These are phyloP conservation scores for Paraurostyla sp. DNA, from an alignment of 73 alveolate species.

Conservation along the genomic window DNA sequence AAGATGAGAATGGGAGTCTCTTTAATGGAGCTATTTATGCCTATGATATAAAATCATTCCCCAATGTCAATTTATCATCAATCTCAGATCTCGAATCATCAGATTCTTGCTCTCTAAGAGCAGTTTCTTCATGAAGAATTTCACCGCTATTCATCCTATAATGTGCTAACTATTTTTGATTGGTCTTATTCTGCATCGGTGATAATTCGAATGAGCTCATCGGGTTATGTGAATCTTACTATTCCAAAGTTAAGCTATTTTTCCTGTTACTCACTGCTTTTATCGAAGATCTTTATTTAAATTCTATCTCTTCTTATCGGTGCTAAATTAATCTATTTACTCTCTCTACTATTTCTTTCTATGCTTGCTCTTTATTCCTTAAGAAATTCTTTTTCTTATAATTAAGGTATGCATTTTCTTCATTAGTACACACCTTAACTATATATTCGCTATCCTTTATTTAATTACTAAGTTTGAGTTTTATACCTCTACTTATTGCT, in stretches of 20 bases:
- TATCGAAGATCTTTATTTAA: neutral
- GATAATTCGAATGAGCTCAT: neutral
- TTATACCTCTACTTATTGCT: constrained; percentile 13
- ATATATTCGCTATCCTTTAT: constrained; percentile 60
- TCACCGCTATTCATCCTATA: neutral
- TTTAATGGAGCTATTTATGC: neutral
- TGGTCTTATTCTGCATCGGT: neutral
- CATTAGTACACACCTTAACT: constrained; percentile 27
- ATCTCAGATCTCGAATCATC: neutral
- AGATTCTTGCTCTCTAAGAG: neutral
- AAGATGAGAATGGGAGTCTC: neutral
- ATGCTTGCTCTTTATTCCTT: constrained; percentile 9
- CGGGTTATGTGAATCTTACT: neutral
- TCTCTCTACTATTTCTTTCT: neutral
- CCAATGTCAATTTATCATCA: neutral
- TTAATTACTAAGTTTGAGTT: neutral
- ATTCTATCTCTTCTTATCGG: neutral
- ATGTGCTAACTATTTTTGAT: neutral
- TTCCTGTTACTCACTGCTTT: neutral
- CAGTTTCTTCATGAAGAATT: neutral
- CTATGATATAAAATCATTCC: neutral
- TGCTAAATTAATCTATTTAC: neutral
- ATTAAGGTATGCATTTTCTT: constrained; percentile 29
- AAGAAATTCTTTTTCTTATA: constrained; percentile 49
- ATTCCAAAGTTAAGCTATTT: neutral